phyloP scores from a whole-genome alignment of 345 rosid species.

The Gossypioides kirkii region DNA sequence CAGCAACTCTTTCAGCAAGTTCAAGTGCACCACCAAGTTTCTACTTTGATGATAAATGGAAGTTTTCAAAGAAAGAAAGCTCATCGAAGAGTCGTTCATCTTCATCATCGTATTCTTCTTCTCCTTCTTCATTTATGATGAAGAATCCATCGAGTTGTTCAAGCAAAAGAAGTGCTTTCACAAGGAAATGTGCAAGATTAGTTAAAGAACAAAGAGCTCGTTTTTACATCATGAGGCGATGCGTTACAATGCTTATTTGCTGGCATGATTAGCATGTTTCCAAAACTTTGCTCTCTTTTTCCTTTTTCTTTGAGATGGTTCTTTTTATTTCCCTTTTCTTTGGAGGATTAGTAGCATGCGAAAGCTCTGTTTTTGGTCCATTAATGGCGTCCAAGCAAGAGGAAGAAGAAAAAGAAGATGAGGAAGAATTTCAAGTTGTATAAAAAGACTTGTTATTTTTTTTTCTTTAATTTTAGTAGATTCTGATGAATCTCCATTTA shows the following conservation, averaged over 20 bases:
- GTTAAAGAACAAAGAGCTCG: conserved; percentile 93
- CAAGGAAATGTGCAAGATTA: conserved; percentile 75
- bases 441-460: neutral
- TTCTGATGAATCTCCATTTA: conserved; percentile 21
- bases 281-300: conserved; percentile 8
- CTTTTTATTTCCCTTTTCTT: neutral
- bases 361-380: conserved; percentile 2
- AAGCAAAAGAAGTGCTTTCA: conserved; percentile 52
- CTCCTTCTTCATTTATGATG: conserved; percentile 29
- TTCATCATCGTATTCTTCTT: conserved; percentile 24
- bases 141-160: conserved; percentile 25
- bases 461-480: conserved; percentile 3
- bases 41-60: conserved; percentile 57
- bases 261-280: conserved; percentile 76
- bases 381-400: conserved; percentile 27
- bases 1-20: conserved; percentile 22
- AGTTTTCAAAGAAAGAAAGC: conserved; percentile 52
- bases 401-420: conserved; percentile 22
- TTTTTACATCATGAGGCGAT: conserved; percentile 87
- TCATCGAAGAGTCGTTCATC: conserved; percentile 52
- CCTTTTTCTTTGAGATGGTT: conserved; percentile 22
- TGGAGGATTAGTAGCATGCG: neutral
- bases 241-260: conserved; percentile 89
- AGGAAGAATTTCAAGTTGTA: neutral
- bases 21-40: conserved; percentile 37